A percentile compares a stretch with the other conserved stretches of the same genome.
These are phyloP conservation scores for Hyparrhenia diplandra DNA, from an alignment of 176 grass and related monocot genomes.

Conservation along the genomic window DNA sequence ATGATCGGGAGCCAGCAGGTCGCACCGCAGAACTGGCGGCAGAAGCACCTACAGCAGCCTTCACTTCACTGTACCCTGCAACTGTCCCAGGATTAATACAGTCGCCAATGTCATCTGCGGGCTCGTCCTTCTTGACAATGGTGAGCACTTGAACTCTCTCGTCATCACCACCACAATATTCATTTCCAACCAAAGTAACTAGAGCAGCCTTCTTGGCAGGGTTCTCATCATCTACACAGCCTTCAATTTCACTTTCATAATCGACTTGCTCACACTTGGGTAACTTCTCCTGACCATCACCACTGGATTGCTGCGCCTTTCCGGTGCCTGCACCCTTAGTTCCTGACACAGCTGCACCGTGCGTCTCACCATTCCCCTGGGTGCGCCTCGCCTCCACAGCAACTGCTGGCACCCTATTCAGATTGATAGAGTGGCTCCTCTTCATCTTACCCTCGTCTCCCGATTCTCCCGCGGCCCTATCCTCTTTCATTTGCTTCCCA, in stretches of 20 bases:
- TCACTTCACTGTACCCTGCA: conserved; percentile 16
- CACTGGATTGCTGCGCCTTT: conserved; percentile 6
- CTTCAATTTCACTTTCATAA: conserved; percentile 16
- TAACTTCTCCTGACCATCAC: conserved; percentile 7
- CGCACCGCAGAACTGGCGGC: conserved; percentile 18
- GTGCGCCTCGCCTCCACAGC: neutral
- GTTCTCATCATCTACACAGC: neutral
- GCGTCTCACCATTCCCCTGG: neutral
- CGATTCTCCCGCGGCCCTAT: neutral
- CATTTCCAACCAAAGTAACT: conserved; percentile 14
- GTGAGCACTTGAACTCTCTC: conserved; percentile 18
- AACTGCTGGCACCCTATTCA: conserved; percentile 40
- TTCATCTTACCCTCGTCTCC: conserved; percentile 17
- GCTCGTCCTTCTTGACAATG: conserved; percentile 50
- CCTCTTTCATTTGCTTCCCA: conserved; percentile 8
- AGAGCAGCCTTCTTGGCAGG: neutral
- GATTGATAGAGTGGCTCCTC: conserved; percentile 47
- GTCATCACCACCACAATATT: neutral
- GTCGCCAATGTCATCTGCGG: conserved; percentile 13
- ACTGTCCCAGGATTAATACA: conserved; percentile 20
- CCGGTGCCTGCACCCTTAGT: neutral
- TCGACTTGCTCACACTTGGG: conserved; percentile 27
- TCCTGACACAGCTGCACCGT: neutral
- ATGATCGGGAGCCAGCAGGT: conserved; percentile 48
- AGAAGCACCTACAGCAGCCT: conserved; percentile 13